Evolutionary conservation across 2,329 filamentous ascomycete species (phyloP).

Genomic region (Westerdykella ornata): DNA sequence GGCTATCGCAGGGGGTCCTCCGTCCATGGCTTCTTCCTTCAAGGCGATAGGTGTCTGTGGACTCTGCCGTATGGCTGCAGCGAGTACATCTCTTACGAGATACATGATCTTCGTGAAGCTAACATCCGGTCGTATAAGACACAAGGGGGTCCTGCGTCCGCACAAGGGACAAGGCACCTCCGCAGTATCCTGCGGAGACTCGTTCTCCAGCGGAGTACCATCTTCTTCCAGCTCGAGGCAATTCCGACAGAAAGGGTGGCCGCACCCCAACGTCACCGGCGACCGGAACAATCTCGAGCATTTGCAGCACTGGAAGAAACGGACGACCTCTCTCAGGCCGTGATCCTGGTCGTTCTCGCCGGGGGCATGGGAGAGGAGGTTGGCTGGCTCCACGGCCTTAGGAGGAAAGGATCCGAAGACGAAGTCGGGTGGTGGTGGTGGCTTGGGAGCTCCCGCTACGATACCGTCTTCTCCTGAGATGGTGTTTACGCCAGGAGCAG

Average conservation of each 20-base stretch:
- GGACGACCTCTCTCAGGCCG: conserved; percentile 59
- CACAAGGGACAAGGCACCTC: conserved; percentile 78
- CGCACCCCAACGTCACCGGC: conserved; percentile 75
- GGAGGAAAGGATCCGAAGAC: neutral
- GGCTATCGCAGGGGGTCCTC: neutral
- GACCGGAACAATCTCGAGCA: conserved; percentile 63
- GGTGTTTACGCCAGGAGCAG: too few relatives aligned
- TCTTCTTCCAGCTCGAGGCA: conserved; percentile 64
- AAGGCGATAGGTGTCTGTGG: conserved; percentile 28
- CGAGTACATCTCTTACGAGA: conserved; percentile 44
- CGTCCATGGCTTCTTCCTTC: conserved; percentile 34
- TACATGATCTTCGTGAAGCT: conserved; percentile 65
- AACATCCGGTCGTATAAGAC: conserved; percentile 72
- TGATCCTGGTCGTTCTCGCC: conserved; percentile 25
- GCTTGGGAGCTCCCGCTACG: neutral
- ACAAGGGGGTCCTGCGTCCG: conserved; percentile 62
- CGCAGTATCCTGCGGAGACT: conserved; percentile 56
- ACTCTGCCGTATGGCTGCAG: conserved; percentile 30
- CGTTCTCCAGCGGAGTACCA: conserved; percentile 73
- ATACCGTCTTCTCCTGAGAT: neutral
- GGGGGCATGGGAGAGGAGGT: neutral
- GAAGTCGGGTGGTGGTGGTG: neutral
- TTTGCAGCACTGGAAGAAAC: conserved; percentile 67
- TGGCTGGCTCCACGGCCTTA: neutral
- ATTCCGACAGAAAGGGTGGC: conserved; percentile 64